Evolutionary conservation across 164 flowering plant genomes (phyloP), one percentile per base, ranked within the genome.

Genomic region (Tinospora cordifolia): DNA sequence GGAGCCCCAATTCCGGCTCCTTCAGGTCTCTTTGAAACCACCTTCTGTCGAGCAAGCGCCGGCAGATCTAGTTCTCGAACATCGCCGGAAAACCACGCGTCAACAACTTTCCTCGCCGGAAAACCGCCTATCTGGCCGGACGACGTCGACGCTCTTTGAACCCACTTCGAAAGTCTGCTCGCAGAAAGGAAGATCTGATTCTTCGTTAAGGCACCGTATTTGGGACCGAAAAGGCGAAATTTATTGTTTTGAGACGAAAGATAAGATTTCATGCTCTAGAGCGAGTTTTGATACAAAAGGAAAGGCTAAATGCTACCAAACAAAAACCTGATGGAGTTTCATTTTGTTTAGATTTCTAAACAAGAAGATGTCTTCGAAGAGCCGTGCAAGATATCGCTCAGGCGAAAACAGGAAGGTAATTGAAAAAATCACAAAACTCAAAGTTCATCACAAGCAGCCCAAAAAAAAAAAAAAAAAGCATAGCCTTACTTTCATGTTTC

Each of bases 151-250:
- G 2, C 19, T 39, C 13, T 15, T 14, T 21, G 47, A 25, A 15
- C 40, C 17, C 54, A 41, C 62, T 22, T 22, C 3, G 26, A 12
- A 25, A 68, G 8, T 2, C 15, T 14, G 39, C 38, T 22, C 27
- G 22, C 13, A 30, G 22, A 54, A 10, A 39, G 26, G 13, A 47
- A 66, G 65, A 66, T 72, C 65, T 72, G 57, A 46, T 41, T 41
- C 63, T 60, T 60, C 17, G 59, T 7, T 22, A 54, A 54, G 59
- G 19, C 8, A 54, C 24, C n/a, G 6, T 51, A 17, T 54, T 54
- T 54, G 59, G 9, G 19, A n/a, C 21, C 12, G 47, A 54, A 54
- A 54, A 54, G n/a, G 59, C n/a, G 24, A 21, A 21, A 47, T 19
- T 6, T 54, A 17, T 17, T 22, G 30, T 25, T 7, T 68, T 54